phyloP scores from a whole-genome alignment of 192 early-diverging fungal genomes.

The Coemansia sp. region DNA sequence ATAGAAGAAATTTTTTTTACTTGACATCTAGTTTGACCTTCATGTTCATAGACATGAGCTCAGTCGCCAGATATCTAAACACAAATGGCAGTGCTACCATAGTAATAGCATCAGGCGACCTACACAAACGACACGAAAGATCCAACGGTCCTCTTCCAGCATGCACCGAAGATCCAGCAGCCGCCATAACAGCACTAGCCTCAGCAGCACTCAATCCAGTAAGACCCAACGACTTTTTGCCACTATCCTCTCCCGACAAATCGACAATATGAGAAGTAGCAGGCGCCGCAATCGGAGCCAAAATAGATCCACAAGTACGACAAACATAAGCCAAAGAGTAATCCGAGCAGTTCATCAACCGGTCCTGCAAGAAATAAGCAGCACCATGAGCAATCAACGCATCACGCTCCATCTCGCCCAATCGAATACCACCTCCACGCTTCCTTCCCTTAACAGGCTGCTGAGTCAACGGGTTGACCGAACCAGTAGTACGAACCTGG shows the following conservation, averaged over 20 bases:
- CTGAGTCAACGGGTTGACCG: slow-evolving; percentile 92
- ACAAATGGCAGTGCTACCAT: slow-evolving; percentile 94
- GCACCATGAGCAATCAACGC: slow-evolving; percentile 96
- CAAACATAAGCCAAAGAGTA: slow-evolving; percentile 85
- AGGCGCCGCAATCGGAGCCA: slow-evolving; percentile 71
- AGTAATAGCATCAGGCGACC: slow-evolving; percentile 75
- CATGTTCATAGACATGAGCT: slow-evolving; percentile 96
- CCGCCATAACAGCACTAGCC: slow-evolving; percentile 38
- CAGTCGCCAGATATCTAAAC: slow-evolving; percentile 93
- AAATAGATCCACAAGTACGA: slow-evolving; percentile 80
- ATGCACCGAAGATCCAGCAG: slow-evolving; percentile 8
- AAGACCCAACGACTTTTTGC: background rate
- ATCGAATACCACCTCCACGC: slow-evolving; percentile 94
- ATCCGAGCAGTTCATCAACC: slow-evolving; percentile 99
- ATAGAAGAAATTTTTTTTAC: slow-evolving; percentile 11
- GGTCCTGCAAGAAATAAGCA: slow-evolving; percentile 93
- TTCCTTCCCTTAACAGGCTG: slow-evolving; percentile 98
- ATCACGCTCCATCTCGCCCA: slow-evolving; percentile 99
- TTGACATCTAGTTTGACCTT: slow-evolving; percentile 84
- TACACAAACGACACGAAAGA: slow-evolving; percentile 81
- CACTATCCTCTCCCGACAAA: slow-evolving; percentile 4
- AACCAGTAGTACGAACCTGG: slow-evolving; percentile 98
- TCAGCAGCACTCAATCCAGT: slow-evolving; percentile 25
- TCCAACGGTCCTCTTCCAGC: slow-evolving; percentile 38
- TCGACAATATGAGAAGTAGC: slow-evolving; percentile 42